A percentile compares a stretch with the other conserved stretches of the same genome.
Conservation (phyloP, 768 basidiomycete species). For the Rhodotorula diobovata region DNA sequence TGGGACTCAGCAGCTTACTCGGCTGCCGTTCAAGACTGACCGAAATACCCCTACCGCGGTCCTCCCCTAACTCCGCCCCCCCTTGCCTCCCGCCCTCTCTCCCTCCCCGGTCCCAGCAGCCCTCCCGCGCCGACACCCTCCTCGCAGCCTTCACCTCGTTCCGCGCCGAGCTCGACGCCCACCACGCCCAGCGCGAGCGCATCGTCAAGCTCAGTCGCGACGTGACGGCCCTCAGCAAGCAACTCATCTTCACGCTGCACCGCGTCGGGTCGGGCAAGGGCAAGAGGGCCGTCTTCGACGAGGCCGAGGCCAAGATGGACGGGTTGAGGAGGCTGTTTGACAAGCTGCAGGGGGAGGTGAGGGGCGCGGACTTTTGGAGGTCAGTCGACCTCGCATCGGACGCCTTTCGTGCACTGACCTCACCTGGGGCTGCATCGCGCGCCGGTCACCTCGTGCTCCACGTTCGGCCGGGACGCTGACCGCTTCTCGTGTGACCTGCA, state of each 20-base stretch:
- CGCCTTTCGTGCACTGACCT: no score
- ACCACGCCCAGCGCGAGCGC: slow-evolving; percentile 81
- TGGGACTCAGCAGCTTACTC: no score
- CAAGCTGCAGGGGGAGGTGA: slow-evolving; percentile 59
- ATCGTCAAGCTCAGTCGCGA: slow-evolving; percentile 85
- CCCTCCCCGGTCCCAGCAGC: background rate
- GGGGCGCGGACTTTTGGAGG: slow-evolving; percentile 69
- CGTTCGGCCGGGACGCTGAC: background rate
- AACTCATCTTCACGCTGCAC: slow-evolving; percentile 86
- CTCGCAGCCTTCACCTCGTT: slow-evolving; percentile 57
- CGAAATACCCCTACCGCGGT: no score
- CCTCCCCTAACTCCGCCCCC: no score
- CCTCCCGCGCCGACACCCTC: slow-evolving; percentile 19
- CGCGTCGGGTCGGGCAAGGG: slow-evolving; percentile 48
- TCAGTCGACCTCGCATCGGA: slow-evolving; percentile 45
- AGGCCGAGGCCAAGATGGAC: slow-evolving; percentile 56
- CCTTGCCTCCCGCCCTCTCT: background rate
- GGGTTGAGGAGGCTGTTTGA: slow-evolving; percentile 67
- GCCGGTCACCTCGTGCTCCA: background rate
- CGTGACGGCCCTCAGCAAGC: slow-evolving; percentile 85
- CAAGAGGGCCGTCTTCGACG: slow-evolving; percentile 39
- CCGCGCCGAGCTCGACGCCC: slow-evolving; percentile 68
- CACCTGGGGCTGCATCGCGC: no score
- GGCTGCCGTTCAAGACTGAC: no score
- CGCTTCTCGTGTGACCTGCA: background rate